A percentile compares a stretch with the other conserved stretches of the same genome.
phyloP scores from a whole-genome alignment of 371 early-diverging fungal species.

The Quaeritorhiza haematococci region DNA sequence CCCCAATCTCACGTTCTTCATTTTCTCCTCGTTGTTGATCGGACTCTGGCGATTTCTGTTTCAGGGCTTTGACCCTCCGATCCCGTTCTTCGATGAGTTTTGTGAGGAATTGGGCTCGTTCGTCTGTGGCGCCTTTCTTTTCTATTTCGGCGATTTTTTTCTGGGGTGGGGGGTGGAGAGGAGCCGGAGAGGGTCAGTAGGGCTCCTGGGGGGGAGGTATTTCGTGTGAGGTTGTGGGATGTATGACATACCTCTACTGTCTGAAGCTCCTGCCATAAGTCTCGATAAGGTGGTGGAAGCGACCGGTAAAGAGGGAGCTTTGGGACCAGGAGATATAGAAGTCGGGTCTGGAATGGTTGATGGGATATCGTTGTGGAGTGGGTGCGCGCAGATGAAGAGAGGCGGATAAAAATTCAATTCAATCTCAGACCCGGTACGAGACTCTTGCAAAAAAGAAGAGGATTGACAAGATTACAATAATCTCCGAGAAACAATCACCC shows the following conservation, averaged over 20 bases:
- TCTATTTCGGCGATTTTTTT: neutral
- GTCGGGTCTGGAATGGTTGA: too few species aligned
- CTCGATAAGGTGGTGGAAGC: slow-evolving; percentile 58
- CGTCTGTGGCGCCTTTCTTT: neutral
- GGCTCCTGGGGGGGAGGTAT: neutral
- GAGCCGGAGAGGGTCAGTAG: neutral
- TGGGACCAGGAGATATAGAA: too few species aligned
- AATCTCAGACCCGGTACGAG: slow-evolving; percentile 44
- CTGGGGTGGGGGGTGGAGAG: neutral
- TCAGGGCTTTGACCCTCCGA: too few species aligned
- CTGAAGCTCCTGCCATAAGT: slow-evolving; percentile 59
- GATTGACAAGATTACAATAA: neutral
- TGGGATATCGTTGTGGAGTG: too few species aligned
- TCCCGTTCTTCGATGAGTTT: too few species aligned
- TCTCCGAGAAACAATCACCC: too few species aligned
- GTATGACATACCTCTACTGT: slow-evolving; percentile 11
- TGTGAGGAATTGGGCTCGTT: too few species aligned
- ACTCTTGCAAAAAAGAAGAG: slow-evolving; percentile 8
- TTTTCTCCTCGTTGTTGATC: too few species aligned
- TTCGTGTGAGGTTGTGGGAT: neutral
- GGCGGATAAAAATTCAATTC: slow-evolving; percentile 42
- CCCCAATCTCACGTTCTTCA: too few species aligned
- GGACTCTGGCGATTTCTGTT: too few species aligned
- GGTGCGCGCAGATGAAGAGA: too few species aligned
- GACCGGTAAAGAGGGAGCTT: too few species aligned